A percentile compares a stretch with the other conserved stretches of the same genome.
Conservation (phyloP, 2,329 filamentous ascomycete genomes). For the Colletotrichum eremochloae region DNA sequence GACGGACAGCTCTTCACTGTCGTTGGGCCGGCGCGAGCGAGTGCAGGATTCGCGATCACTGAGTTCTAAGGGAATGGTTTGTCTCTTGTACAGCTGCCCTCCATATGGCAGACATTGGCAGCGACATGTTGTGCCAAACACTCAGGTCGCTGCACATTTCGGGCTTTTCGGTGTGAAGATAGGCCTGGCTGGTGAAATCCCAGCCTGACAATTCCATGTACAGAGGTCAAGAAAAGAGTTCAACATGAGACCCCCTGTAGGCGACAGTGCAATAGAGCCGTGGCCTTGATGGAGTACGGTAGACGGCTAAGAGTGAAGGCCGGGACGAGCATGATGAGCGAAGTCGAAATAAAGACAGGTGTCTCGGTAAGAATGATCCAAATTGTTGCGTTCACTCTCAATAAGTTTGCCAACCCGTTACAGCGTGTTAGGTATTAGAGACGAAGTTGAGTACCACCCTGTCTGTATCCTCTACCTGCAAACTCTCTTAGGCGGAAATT, state of each 20-base stretch:
- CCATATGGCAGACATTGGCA: slow-evolving; percentile 23
- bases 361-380: too few species aligned
- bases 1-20: slow-evolving; percentile 12
- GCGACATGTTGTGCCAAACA: slow-evolving; percentile 11
- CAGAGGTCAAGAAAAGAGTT: background rate
- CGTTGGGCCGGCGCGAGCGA: slow-evolving; percentile 11
- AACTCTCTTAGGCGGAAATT: background rate
- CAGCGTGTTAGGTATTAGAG: slow-evolving; percentile 7
- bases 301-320: background rate
- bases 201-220: background rate
- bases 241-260: background rate
- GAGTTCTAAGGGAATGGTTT: slow-evolving; percentile 17
- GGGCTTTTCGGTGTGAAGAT: background rate
- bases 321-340: background rate
- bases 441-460: background rate
- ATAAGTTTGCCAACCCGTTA: slow-evolving; percentile 18
- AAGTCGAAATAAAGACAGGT: slow-evolving; percentile 30
- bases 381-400: slow-evolving; percentile 16
- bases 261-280: background rate
- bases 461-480: too few species aligned
- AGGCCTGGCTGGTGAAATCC: background rate
- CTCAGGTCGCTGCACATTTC: background rate
- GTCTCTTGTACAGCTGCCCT: slow-evolving; percentile 17
- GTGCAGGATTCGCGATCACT: slow-evolving; percentile 8
- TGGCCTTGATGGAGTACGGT: background rate